phyloP scores from a whole-genome alignment of 1,284 basidiomycete species.

The Pyrrhoderma lamaoense region DNA sequence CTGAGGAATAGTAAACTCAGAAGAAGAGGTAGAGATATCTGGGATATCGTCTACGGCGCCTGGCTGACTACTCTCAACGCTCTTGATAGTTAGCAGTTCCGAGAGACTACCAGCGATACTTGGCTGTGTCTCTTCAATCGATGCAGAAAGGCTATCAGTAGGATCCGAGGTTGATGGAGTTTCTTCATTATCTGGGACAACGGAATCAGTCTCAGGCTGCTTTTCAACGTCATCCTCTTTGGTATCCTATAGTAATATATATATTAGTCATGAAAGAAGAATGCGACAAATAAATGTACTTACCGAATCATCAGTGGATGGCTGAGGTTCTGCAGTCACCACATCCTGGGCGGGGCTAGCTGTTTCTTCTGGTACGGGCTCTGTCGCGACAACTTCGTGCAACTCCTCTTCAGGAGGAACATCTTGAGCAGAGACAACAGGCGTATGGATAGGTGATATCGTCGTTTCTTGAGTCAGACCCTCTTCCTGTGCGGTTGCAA shows the following conservation, averaged over 20 bases:
- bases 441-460: constrained; percentile 8
- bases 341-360: constrained; percentile 6
- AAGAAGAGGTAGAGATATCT: constrained; percentile 4
- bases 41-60: constrained; percentile 4
- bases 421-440: constrained; percentile 1
- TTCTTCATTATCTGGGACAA: not conserved
- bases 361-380: not conserved
- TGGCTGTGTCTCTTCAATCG: not conserved
- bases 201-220: not conserved
- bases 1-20: constrained; percentile 13
- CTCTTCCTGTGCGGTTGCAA: not conserved
- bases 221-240: constrained; percentile 3
- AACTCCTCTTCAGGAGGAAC: not conserved
- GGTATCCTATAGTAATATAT: not conserved
- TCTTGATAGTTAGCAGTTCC: constrained; percentile 8
- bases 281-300: no score
- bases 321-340: not conserved
- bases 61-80: constrained; percentile 4
- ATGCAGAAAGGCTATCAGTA: not conserved
- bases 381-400: not conserved
- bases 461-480: not conserved
- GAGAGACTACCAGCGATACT: not conserved
- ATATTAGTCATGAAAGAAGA: not conserved
- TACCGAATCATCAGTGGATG: not conserved
- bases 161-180: not conserved